Evolutionary conservation across 139 green algal genomes (phyloP).

Genomic region (Desmodesmus armatus): DNA sequence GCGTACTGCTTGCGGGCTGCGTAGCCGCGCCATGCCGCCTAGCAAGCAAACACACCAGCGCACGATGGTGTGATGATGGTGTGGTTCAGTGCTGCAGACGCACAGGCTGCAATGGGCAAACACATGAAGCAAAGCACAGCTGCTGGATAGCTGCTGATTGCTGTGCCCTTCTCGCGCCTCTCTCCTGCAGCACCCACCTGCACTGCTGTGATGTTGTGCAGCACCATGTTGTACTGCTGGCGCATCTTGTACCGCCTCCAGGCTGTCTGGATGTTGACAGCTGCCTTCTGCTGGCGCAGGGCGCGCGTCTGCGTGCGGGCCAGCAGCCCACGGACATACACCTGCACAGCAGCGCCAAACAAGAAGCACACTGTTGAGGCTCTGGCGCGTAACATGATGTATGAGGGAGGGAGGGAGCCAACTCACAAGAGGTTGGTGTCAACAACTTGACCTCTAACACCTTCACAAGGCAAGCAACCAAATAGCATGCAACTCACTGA

Average conservation of each 20-base stretch:
- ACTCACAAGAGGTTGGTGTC: no score
- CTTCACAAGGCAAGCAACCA: no score
- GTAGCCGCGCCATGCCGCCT: slow-evolving; percentile 74
- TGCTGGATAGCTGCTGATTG: no score
- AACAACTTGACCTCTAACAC: no score
- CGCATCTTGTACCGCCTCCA: slow-evolving; percentile 72
- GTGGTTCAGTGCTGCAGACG: no score
- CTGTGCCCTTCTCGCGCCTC: no score
- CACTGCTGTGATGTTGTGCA: slow-evolving; percentile 44
- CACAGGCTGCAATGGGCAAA: background rate
- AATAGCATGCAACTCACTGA: no score
- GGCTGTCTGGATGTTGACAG: slow-evolving; percentile 82
- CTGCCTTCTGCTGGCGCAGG: slow-evolving; percentile 67
- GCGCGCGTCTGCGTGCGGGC: slow-evolving; percentile 59
- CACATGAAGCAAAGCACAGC: no score
- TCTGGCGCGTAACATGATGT: no score
- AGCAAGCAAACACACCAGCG: slow-evolving; percentile 34
- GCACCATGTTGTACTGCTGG: slow-evolving; percentile 19
- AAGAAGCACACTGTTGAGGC: background rate
- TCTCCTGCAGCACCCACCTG: no score
- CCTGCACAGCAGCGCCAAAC: slow-evolving; percentile 51
- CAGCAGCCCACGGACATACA: slow-evolving; percentile 49
- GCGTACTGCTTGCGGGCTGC: slow-evolving; percentile 52
- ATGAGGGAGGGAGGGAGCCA: no score
- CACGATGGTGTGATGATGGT: background rate